These are phyloP conservation scores for Gossypium aridum DNA, from an alignment of 441 rosid species.

Conservation along the genomic window DNA sequence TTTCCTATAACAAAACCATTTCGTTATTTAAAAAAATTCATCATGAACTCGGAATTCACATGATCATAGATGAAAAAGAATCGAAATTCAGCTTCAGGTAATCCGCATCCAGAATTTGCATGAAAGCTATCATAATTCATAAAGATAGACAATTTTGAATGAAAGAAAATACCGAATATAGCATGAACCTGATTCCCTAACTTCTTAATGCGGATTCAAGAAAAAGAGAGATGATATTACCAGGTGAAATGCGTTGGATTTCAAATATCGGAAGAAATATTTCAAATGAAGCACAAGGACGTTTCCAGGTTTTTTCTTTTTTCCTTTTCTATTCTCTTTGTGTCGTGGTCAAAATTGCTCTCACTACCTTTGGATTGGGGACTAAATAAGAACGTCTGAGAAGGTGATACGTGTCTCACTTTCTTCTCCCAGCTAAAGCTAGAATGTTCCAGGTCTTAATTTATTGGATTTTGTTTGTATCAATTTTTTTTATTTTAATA, in stretches of 20 bases:
- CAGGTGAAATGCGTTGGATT: constrained; percentile 2
- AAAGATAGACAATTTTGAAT: neutral
- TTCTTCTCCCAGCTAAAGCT: neutral
- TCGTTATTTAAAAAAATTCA: neutral
- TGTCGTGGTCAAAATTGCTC: neutral
- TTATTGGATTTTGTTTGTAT: neutral
- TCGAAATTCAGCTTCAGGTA: neutral
- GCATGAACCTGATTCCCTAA: neutral
- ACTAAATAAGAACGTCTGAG: neutral
- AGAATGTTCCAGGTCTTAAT: constrained; percentile 17
- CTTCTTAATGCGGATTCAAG: neutral
- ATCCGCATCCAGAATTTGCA: neutral
- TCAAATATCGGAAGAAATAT: neutral
- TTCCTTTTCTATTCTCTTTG: neutral
- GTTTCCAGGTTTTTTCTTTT: neutral
- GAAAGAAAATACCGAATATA: neutral
- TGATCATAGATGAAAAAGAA: neutral
- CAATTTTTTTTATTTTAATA: no score
- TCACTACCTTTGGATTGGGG: neutral
- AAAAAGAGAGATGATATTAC: neutral
- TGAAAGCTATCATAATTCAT: neutral
- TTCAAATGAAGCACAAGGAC: neutral
- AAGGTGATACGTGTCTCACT: constrained; percentile 16
- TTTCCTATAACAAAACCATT: neutral
- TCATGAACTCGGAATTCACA: neutral